Evolutionary conservation across 1,284 basidiomycete species (phyloP), one percentile per base, ranked within the genome.

Genomic region (Ustilago sp.): DNA sequence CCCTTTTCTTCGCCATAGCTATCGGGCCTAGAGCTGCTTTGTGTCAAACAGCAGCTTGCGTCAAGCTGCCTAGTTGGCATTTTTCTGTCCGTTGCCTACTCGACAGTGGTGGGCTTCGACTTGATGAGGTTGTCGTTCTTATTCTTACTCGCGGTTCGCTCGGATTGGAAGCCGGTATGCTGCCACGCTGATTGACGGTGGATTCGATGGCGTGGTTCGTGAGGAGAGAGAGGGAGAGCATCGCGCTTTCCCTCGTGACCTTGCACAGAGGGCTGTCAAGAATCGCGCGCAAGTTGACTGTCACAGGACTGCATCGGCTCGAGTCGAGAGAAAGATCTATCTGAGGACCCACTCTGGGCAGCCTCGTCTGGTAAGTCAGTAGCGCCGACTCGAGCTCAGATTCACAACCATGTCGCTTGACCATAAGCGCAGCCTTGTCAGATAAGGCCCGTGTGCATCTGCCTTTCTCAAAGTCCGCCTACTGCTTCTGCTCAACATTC

Each of bases 171-270:
- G 23, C 13, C 8, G 19, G 7, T 45, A 17, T 19, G 43, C 23
- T 45, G 43, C 43, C n/a, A 45, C 36, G 36, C 36, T 38, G 36
- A 9, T 6, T 13, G 36, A 4, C 12, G 36, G 36, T 38, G 36
- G 12, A 9, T 38, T 38, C 36, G 36, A 8, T 38, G 36, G 36
- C 8, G 17, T 19, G 43, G n/a, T 38, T 38, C 50, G 59, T 45
- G 59, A 43, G 31, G 38, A 36, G 17, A 31, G 48, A 8, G 15
- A 51, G 35, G 31, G 38, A 36, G 17, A 31, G 48, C 13, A 23
- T 5, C 8, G 31, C 11, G 15, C 9, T 59, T 48, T 45, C 59
- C 59, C 59, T 61, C 59, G 59, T 61, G 59, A 61, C 59, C 59
- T 45, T 45, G 59, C 59, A 61, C 48, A 45, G 11, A 7, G 43